phyloP scores from a whole-genome alignment of 768 basidiomycete species.

The Lactarius hengduanensis region DNA sequence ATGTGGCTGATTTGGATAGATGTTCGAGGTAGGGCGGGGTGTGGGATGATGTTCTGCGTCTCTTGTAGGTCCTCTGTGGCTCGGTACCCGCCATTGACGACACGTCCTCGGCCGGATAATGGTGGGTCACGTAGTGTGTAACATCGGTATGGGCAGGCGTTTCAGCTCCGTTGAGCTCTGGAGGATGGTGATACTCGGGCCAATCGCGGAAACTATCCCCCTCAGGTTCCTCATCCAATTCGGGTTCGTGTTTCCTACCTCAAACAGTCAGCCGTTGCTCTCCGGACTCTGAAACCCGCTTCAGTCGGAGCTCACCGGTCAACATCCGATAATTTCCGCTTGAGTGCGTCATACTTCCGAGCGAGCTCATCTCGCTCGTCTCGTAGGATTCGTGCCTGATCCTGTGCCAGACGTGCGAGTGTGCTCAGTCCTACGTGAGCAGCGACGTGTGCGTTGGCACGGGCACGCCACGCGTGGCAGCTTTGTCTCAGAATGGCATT shows the following conservation, averaged over 20 bases:
- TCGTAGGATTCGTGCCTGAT: conserved; percentile 9
- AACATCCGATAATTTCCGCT: conserved; percentile 27
- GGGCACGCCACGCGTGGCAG: conserved; percentile 24
- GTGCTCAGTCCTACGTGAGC: conserved; percentile 13
- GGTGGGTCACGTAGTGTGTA: neutral
- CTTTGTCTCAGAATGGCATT: conserved; percentile 20
- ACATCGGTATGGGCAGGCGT: neutral
- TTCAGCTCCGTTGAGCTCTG: neutral
- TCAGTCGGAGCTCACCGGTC: conserved; percentile 21
- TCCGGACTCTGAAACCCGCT: neutral
- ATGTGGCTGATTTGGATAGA: conserved; percentile 3
- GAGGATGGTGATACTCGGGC: neutral
- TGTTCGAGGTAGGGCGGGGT: neutral
- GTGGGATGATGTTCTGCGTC: conserved; percentile 11
- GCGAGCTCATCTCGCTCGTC: conserved; percentile 23
- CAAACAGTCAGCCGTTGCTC: conserved; percentile 1
- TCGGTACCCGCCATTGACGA: neutral
- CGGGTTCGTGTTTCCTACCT: conserved; percentile 1
- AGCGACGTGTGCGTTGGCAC: conserved; percentile 21
- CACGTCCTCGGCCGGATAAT: neutral
- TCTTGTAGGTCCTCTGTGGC: conserved; percentile 7
- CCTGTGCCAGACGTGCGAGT: conserved; percentile 10
- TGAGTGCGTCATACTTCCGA: conserved; percentile 22
- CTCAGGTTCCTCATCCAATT: neutral
- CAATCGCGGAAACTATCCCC: neutral